Evolutionary conservation across 192 early-diverging fungal species (phyloP).

Genomic region (Mortierella antarctica): DNA sequence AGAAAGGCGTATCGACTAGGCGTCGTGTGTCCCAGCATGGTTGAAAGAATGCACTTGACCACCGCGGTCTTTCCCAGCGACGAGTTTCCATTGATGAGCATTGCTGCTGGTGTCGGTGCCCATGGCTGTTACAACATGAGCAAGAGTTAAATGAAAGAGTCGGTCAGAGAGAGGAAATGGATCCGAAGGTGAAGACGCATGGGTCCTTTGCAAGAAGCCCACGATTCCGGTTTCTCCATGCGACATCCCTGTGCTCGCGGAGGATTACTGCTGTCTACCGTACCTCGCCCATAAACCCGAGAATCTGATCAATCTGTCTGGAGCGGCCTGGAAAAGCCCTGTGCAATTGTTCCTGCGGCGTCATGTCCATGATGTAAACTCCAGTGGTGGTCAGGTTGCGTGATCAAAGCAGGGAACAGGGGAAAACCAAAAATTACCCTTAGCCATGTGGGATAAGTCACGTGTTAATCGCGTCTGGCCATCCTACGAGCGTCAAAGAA

Average conservation of each 20-base stretch:
- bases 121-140: slow-evolving; percentile 10
- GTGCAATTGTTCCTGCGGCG: slow-evolving; percentile 25
- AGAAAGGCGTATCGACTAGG: slow-evolving; percentile 64
- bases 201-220: too few species aligned
- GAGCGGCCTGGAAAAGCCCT: slow-evolving; percentile 54
- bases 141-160: not conserved
- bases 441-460: too few species aligned
- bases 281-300: slow-evolving; percentile 60
- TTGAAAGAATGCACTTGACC: slow-evolving; percentile 25
- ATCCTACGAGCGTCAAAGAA: too few species aligned
- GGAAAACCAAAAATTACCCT: too few species aligned
- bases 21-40: slow-evolving; percentile 16
- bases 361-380: not conserved
- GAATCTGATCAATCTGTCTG: slow-evolving; percentile 55
- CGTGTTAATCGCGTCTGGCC: too few species aligned
- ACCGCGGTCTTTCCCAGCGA: slow-evolving; percentile 64
- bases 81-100: slow-evolving; percentile 61
- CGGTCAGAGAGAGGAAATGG: not conserved
- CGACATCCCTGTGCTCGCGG: too few species aligned
- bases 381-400: not conserved
- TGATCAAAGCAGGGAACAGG: too few species aligned
- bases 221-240: too few species aligned
- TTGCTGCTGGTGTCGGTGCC: slow-evolving; percentile 50
- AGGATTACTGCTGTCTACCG: too few species aligned
- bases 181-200: not conserved